Percentiles rank a stretch among this genome's conserved stretches.
These are phyloP conservation scores for Cymbopogon flexuosus DNA, from an alignment of 202 grass and related monocot species.

Conservation along the genomic window DNA sequence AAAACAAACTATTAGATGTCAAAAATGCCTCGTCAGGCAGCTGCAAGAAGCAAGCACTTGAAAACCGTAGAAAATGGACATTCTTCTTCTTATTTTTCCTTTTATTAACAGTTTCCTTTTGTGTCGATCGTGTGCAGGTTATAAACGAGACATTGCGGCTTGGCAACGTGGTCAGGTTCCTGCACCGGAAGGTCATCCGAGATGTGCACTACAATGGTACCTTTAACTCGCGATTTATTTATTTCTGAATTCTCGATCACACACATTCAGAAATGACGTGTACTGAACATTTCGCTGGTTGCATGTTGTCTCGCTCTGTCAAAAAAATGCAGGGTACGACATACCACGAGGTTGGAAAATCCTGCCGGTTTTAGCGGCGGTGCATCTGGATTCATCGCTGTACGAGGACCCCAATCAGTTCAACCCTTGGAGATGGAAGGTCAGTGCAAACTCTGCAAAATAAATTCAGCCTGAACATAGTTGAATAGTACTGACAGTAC, in stretches of 20 bases:
- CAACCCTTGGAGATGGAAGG: slow-evolving; percentile 98
- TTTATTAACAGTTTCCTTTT: not conserved
- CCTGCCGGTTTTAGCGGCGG: slow-evolving; percentile 70
- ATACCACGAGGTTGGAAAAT: slow-evolving; percentile 97
- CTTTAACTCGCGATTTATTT: not conserved
- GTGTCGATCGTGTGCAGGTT: slow-evolving; percentile 39
- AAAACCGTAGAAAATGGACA: not conserved
- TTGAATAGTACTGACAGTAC: not conserved
- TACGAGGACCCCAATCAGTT: slow-evolving; percentile 75
- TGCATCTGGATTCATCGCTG: slow-evolving; percentile 69
- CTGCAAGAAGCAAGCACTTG: not conserved
- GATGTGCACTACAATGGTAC: slow-evolving; percentile 91
- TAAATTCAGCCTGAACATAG: not conserved
- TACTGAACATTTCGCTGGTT: not conserved
- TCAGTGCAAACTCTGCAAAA: not conserved
- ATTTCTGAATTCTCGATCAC: not conserved
- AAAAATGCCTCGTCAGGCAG: slow-evolving; percentile 2
- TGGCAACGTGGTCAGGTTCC: slow-evolving; percentile 93
- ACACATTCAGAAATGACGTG: not conserved
- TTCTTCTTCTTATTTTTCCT: not conserved
- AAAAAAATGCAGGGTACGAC: slow-evolving; percentile 58
- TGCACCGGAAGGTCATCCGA: slow-evolving; percentile 82
- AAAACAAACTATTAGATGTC: not conserved
- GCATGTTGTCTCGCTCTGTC: not conserved
- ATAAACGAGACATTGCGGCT: slow-evolving; percentile 94